These are phyloP conservation scores for Plasmopara muralis DNA, from an alignment of 352 stramenopile species.

Conservation along the genomic window DNA sequence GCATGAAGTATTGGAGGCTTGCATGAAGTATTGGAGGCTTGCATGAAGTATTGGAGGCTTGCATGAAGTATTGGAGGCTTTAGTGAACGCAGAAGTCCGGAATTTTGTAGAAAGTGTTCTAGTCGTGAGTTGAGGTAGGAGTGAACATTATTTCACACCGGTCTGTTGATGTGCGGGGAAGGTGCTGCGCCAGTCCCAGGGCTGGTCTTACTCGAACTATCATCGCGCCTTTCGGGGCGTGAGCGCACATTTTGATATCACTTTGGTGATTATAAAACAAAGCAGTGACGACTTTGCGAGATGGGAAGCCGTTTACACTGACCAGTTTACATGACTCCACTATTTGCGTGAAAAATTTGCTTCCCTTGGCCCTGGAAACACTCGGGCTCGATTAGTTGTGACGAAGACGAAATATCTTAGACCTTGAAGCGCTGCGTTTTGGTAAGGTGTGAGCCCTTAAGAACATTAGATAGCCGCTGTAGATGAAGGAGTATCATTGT, in stretches of 20 bases:
- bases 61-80: not conserved
- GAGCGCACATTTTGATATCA: too few relatives aligned
- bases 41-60: too few relatives aligned
- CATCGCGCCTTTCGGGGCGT: too few relatives aligned
- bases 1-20: too few relatives aligned
- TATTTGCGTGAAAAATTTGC: not conserved
- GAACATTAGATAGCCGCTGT: conserved; percentile 1
- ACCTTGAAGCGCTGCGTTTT: too few relatives aligned
- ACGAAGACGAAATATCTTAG: too few relatives aligned
- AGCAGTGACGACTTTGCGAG: not conserved
- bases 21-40: too few relatives aligned
- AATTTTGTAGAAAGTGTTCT: not conserved
- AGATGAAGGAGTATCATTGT: conserved; percentile 5
- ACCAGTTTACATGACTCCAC: not conserved
- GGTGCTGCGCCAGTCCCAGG: too few relatives aligned
- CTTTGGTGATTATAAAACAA: not conserved
- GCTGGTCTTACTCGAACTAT: too few relatives aligned
- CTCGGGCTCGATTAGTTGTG: not conserved
- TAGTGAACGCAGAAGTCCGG: not conserved
- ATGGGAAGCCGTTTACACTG: not conserved
- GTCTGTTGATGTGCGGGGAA: not conserved
- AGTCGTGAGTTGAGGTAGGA: not conserved
- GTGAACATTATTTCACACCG: not conserved
- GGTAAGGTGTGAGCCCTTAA: conserved; percentile 4
- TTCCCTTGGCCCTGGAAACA: not conserved